These are phyloP conservation scores for Pelagophyceae sp. DNA, from an alignment of 352 stramenopile species.

Conservation along the genomic window DNA sequence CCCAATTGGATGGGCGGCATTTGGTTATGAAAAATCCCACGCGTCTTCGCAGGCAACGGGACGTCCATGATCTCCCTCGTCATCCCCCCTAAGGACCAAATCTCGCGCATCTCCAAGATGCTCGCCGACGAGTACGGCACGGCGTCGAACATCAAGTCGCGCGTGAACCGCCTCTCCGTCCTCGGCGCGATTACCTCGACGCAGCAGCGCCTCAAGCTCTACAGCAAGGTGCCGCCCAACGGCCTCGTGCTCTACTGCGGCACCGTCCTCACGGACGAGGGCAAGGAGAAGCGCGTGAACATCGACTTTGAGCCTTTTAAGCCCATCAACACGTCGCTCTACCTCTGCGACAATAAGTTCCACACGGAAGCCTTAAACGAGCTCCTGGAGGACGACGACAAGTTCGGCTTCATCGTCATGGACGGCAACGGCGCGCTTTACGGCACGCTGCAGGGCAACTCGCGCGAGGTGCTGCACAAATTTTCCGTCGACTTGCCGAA, in stretches of 20 bases:
- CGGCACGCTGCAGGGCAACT: conserved; percentile 86
- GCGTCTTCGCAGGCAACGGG: too few relatives aligned
- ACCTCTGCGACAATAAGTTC: conserved; percentile 99
- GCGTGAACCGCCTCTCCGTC: conserved; percentile 95
- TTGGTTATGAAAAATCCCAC: too few relatives aligned
- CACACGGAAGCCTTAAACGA: conserved; percentile 96
- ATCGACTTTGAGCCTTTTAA: conserved; percentile 99
- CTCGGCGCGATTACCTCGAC: conserved; percentile 91
- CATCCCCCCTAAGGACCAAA: conserved; percentile 95
- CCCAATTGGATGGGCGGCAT: too few relatives aligned
- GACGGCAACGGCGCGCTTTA: conserved; percentile 98
- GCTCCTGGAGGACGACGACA: conserved; percentile 96
- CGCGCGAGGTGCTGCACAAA: conserved; percentile 77
- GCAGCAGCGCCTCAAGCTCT: conserved; percentile 97
- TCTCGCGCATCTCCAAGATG: conserved; percentile 95
- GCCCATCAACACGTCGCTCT: conserved; percentile 99
- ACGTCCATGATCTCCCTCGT: conserved; percentile 99
- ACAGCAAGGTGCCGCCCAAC: conserved; percentile 90
- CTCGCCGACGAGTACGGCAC: conserved; percentile 97
- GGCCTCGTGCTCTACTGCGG: conserved; percentile 98
- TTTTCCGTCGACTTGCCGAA: conserved; percentile 97
- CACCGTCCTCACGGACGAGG: conserved; percentile 97
- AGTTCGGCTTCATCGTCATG: conserved; percentile 99
- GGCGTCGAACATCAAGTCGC: conserved; percentile 98
- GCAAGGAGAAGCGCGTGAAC: conserved; percentile 98